phyloP scores from a whole-genome alignment of 1,284 basidiomycete species.

The Xerocomus amazonicus region DNA sequence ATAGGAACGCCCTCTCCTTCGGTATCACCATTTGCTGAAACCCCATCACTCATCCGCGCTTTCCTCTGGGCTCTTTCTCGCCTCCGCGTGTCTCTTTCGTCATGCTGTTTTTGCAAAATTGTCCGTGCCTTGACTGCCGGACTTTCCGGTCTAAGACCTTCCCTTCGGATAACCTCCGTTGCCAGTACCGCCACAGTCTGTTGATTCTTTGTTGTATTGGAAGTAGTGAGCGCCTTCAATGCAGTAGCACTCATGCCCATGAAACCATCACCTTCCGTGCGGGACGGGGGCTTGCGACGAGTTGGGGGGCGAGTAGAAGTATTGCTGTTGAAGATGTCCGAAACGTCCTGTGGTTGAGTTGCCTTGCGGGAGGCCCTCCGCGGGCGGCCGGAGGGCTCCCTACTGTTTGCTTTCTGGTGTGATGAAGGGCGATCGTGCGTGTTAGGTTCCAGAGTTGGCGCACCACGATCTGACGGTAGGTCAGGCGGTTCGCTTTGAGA shows the following conservation, averaged over 20 bases:
- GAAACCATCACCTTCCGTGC: constrained; percentile 45
- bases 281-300: constrained; percentile 38
- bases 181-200: constrained; percentile 47
- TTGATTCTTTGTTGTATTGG: constrained; percentile 71
- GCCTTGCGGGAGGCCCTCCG: constrained; percentile 51
- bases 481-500: constrained; percentile 2
- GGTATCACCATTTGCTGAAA: constrained; percentile 23
- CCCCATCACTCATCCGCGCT: constrained; percentile 45
- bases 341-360: constrained; percentile 34
- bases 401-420: constrained; percentile 4
- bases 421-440: background rate
- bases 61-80: constrained; percentile 65
- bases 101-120: constrained; percentile 65
- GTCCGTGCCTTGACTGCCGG: constrained; percentile 74
- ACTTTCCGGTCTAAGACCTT: constrained; percentile 73
- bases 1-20: constrained; percentile 25
- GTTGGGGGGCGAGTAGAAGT: constrained; percentile 34
- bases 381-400: constrained; percentile 19
- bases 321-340: constrained; percentile 39
- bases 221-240: constrained; percentile 62
- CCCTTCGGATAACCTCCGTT: constrained; percentile 63
- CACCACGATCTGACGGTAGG: constrained; percentile 1
- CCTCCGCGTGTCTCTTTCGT: constrained; percentile 59
- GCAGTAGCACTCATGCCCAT: constrained; percentile 62
- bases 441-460: background rate